Evolutionary conservation across 2,329 filamentous ascomycete species (phyloP).

Genomic region (Penicillium occitanis): DNA sequence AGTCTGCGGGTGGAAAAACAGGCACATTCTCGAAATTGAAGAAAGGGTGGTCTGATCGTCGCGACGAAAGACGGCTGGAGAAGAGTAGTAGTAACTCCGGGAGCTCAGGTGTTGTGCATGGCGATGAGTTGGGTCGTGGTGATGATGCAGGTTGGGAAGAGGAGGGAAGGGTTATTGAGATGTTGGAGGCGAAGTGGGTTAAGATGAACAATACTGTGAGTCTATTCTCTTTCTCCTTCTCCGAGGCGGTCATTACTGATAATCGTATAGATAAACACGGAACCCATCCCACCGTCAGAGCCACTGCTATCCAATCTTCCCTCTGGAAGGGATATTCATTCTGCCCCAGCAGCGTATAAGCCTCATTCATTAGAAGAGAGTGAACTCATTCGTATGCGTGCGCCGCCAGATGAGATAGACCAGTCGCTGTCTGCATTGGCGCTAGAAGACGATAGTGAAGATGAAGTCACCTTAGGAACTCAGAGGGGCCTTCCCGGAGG

Average conservation of each 20-base stretch:
- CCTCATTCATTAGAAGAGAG: constrained; percentile 65
- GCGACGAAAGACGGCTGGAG: constrained; percentile 76
- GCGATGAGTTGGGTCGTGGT: constrained; percentile 50
- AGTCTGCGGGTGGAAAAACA: constrained; percentile 25
- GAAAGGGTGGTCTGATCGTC: constrained; percentile 72
- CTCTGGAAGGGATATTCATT: constrained; percentile 81
- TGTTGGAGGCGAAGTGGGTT: constrained; percentile 84
- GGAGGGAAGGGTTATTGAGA: constrained; percentile 79
- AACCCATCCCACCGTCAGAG: constrained; percentile 69
- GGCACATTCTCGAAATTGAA: constrained; percentile 57
- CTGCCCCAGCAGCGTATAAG: constrained; percentile 64
- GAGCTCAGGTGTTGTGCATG: constrained; percentile 36
- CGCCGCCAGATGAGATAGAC: constrained; percentile 54
- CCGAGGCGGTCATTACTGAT: neutral
- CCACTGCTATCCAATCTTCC: constrained; percentile 77
- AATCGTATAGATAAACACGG: constrained; percentile 70
- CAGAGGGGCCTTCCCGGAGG: constrained; percentile 32
- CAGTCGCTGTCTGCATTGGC: constrained; percentile 21
- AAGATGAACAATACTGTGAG: constrained; percentile 89
- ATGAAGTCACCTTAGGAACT: constrained; percentile 25
- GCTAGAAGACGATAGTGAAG: constrained; percentile 38
- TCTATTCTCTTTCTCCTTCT: constrained; percentile 9
- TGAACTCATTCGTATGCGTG: constrained; percentile 60
- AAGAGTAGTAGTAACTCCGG: constrained; percentile 41
- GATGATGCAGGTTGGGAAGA: constrained; percentile 81